Evolutionary conservation across 805 yeast genomes (phyloP), one percentile per base, ranked within the genome.

Genomic region (Ogataea salicorniae): DNA sequence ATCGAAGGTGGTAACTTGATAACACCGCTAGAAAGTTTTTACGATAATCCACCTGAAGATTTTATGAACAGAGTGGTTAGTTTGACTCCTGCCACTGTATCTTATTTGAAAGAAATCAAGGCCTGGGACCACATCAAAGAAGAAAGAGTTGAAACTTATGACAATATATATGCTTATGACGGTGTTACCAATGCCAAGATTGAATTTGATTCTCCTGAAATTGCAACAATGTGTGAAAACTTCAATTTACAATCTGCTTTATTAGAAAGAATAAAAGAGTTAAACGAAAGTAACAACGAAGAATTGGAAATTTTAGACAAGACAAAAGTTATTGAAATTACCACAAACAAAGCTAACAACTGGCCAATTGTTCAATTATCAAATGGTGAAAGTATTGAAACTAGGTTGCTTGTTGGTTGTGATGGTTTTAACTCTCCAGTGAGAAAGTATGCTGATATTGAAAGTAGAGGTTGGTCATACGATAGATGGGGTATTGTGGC

Each of bases 351-450:
- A 0, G 33, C 45, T 17, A 67, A 68, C 26, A 78, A 80, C 42
- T 88, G 97, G 96, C 97, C 97, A 1, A 61, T 80, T 8, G 82
- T 92, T 14, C 71, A 76, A 23, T 70, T 91, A 14, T 77, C 79
- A 14, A 77, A 77, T 52, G 97, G 96, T 1, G 76, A 77, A 14
- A 53, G 60, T 13, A 72, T 83, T 43, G 77, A 79, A 58, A 77
- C 96, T 0, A 74, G 96, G 46, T 71, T 91, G n/a, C 70, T 91
- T 18, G 80, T 94, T 15, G 99, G 99, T 8, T 96, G 97, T 37
- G 99, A 94, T 64, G 99, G 99, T 1, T 89, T 82, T 64, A 88
- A 90, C 64, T 90, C 97, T 1, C 97, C 97, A 0, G 98, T 87
- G 6, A 76, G 97, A 42, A 74, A 77, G 52, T 91, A 77, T 60